Percentiles rank a stretch among this genome's conserved stretches.
These are phyloP conservation scores for Vicia villosa DNA, from an alignment of 306 rosid genomes.

Conservation along the genomic window DNA sequence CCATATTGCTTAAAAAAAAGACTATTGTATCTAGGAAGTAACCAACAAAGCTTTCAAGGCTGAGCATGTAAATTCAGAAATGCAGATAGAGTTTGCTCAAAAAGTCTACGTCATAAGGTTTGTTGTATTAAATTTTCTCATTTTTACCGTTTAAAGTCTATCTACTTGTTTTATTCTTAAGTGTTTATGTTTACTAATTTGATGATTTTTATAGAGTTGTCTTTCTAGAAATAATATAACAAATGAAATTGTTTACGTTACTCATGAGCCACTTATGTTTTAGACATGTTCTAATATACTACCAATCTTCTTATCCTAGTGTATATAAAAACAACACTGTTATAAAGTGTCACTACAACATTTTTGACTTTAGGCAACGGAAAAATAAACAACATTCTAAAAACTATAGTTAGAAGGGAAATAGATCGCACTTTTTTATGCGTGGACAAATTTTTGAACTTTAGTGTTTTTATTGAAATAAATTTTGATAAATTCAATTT, in stretches of 20 bases:
- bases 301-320: slow-evolving; percentile 2
- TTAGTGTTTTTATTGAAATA: no score
- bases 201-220: slow-evolving; percentile 3
- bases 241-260: slow-evolving; percentile 18
- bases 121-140: slow-evolving; percentile 28
- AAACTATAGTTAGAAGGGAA: no score
- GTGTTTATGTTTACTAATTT: background rate
- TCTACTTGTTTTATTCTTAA: slow-evolving; percentile 18
- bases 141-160: slow-evolving; percentile 20
- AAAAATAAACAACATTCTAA: no score
- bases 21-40: slow-evolving; percentile 92
- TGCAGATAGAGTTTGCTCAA: slow-evolving; percentile 90
- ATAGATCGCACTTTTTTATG: no score
- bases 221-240: background rate
- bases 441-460: no score
- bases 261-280: no score
- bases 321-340: background rate
- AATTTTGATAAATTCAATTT: no score
- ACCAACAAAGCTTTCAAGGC: slow-evolving; percentile 94
- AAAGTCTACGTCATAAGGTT: slow-evolving; percentile 97
- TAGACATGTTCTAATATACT: no score
- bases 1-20: no score
- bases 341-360: no score
- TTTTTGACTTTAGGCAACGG: no score
- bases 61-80: slow-evolving; percentile 75